These are phyloP conservation scores for Clitocybe nebularis DNA, from an alignment of 1,284 basidiomycete species.

Conservation along the genomic window DNA sequence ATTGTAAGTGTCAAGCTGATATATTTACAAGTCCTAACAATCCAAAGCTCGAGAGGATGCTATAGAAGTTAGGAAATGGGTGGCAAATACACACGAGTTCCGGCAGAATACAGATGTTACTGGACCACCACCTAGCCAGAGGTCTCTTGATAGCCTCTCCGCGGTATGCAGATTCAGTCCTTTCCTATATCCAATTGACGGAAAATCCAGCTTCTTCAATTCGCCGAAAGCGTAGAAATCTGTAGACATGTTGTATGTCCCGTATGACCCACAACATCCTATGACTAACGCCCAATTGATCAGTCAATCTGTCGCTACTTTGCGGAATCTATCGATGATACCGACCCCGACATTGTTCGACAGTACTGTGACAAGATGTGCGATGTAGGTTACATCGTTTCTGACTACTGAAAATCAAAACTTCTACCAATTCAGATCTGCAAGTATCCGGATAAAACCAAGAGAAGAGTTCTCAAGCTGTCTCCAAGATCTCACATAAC, in stretches of 20 bases:
- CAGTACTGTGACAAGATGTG: constrained; percentile 78
- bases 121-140: constrained; percentile 60
- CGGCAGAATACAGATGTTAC: constrained; percentile 31
- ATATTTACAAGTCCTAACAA: not conserved
- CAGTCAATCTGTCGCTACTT: constrained; percentile 82
- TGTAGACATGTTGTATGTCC: constrained; percentile 74
- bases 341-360: constrained; percentile 42
- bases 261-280: not conserved
- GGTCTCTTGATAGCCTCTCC: constrained; percentile 61
- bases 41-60: constrained; percentile 76
- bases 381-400: constrained; percentile 54
- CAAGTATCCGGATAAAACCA: constrained; percentile 67
- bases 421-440: constrained; percentile 50
- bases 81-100: constrained; percentile 44
- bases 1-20: constrained; percentile 47
- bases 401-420: not conserved
- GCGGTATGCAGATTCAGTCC: constrained; percentile 44
- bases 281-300: not conserved
- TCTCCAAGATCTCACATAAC: constrained; percentile 37
- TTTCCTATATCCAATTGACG: not conserved
- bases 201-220: constrained; percentile 52
- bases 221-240: constrained; percentile 56
- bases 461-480: constrained; percentile 42
- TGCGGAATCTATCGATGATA: constrained; percentile 65
- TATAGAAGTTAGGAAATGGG: constrained; percentile 46